Conservation (phyloP, 176 grass and related monocot species). For the Ampelocalamus luodianensis region DNA sequence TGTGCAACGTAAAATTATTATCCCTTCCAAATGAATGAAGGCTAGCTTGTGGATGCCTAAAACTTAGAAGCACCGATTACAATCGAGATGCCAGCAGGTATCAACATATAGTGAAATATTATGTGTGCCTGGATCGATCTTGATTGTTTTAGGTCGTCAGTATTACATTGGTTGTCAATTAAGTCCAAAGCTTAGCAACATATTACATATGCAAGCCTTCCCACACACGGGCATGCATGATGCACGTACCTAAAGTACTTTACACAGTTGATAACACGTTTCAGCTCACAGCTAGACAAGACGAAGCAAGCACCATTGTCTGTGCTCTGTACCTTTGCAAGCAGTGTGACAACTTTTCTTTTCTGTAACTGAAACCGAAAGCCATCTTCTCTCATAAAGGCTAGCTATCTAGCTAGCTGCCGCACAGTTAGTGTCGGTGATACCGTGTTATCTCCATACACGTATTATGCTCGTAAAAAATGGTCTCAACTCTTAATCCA, state of each 20-base stretch:
- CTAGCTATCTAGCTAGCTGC: neutral
- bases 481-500: neutral
- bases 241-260: neutral
- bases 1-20: neutral
- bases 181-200: neutral
- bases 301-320: neutral
- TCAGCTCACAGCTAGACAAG: conserved; percentile 3
- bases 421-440: neutral
- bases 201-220: neutral
- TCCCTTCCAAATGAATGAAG: neutral
- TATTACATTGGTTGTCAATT: too few species aligned
- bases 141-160: too few species aligned
- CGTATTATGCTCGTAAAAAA: neutral
- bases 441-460: too few species aligned
- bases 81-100: neutral
- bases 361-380: neutral
- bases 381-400: neutral
- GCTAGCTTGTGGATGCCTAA: too few species aligned
- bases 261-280: neutral
- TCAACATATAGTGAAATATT: too few species aligned
- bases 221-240: neutral
- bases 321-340: neutral
- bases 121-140: too few species aligned
- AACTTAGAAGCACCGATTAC: neutral
- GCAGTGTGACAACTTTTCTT: neutral